Conservation (phyloP, 768 basidiomycete genomes). For the Suillus plorans region DNA sequence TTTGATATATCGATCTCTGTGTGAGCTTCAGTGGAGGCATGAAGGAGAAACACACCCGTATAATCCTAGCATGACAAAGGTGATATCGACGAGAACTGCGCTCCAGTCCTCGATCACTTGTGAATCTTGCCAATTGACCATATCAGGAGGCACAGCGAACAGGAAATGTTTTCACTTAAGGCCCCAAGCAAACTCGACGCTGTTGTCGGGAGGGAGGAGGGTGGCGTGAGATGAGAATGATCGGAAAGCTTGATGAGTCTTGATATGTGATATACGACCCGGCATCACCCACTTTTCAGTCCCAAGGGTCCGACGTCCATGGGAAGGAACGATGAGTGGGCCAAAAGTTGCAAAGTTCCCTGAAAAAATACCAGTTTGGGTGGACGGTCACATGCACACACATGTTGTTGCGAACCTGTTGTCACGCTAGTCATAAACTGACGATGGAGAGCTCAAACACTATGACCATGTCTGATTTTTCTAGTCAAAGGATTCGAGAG, state of each 20-base stretch:
- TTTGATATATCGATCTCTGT: not conserved
- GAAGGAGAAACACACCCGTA: slow-evolving; percentile 15
- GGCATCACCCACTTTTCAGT: not conserved
- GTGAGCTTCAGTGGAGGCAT: not conserved
- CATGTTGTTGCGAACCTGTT: not conserved
- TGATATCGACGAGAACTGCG: not conserved
- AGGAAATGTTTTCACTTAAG: not conserved
- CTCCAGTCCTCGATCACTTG: slow-evolving; percentile 3
- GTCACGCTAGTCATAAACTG: not conserved
- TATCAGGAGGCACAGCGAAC: not conserved
- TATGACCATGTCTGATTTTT: not conserved
- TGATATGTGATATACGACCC: not conserved
- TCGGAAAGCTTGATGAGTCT: not conserved
- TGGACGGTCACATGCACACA: not conserved
- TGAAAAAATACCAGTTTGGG: not conserved
- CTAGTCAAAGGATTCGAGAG: not conserved
- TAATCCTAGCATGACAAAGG: slow-evolving; percentile 18
- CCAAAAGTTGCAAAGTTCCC: not conserved
- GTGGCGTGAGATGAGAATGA: not conserved
- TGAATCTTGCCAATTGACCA: slow-evolving; percentile 20
- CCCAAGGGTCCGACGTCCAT: not conserved
- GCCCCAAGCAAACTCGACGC: not conserved
- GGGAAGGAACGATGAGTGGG: not conserved
- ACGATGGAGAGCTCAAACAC: not conserved
- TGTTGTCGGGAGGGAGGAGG: not conserved